Percentiles rank a stretch among this genome's conserved stretches.
Conservation (phyloP, 2,329 filamentous ascomycete species). For the Cercospora nicotianae region DNA sequence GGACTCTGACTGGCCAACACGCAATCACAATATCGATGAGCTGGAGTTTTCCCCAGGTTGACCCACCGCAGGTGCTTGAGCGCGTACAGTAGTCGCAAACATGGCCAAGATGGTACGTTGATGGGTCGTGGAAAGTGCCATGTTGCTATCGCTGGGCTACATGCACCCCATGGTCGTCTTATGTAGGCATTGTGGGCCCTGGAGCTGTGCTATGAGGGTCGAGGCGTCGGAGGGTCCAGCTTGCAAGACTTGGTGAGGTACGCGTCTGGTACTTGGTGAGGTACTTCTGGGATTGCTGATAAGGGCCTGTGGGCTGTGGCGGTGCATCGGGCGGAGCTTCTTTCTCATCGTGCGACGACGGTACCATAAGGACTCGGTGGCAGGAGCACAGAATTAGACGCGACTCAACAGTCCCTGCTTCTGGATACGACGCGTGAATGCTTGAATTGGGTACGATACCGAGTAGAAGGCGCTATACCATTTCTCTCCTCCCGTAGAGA, state of each 20-base stretch:
- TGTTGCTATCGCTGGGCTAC: neutral
- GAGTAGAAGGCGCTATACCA: neutral
- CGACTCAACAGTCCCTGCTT: neutral
- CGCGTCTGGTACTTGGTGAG: constrained; percentile 26
- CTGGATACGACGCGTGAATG: neutral
- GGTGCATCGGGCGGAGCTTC: constrained; percentile 15
- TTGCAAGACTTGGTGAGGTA: constrained; percentile 17
- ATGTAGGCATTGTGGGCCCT: constrained; percentile 27
- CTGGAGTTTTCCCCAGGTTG: constrained; percentile 5
- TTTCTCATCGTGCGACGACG: neutral
- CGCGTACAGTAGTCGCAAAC: constrained; percentile 3
- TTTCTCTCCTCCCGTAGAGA: neutral
- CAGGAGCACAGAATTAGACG: neutral
- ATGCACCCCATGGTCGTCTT: constrained; percentile 23
- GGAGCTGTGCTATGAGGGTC: constrained; percentile 18
- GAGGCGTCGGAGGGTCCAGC: constrained; percentile 15
- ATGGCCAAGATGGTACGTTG: neutral
- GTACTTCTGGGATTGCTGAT: constrained; percentile 23
- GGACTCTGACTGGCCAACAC: neutral
- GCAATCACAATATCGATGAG: constrained; percentile 7
- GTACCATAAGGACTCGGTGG: neutral
- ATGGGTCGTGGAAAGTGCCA: neutral
- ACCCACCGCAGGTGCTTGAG: neutral
- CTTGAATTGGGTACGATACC: neutral
- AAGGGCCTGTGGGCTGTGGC: constrained; percentile 17